These are phyloP conservation scores for Cladosporium oxysporum DNA, from an alignment of 2,329 filamentous ascomycete species.

Conservation along the genomic window DNA sequence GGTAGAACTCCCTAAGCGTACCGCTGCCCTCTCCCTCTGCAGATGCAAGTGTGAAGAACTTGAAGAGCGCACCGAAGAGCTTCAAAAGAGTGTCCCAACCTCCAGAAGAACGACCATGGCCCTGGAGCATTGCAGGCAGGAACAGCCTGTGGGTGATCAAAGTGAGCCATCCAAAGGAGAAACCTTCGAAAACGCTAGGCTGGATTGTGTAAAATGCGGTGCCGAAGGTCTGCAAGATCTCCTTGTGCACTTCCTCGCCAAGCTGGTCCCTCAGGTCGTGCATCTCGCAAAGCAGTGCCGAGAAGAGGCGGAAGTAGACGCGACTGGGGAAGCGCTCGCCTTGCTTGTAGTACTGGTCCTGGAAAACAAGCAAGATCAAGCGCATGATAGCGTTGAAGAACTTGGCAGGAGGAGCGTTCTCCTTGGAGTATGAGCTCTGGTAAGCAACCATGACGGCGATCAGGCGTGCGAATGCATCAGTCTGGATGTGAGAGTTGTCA, in stretches of 20 bases:
- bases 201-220: conserved; percentile 71
- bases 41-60: conserved; percentile 66
- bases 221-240: conserved; percentile 72
- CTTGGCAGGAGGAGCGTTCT: conserved; percentile 15
- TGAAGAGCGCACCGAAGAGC: conserved; percentile 49
- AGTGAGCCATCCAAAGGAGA: conserved; percentile 80
- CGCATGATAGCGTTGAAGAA: conserved; percentile 21
- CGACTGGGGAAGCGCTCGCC: conserved; percentile 83
- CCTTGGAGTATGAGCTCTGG: conserved; percentile 48
- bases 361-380: conserved; percentile 77
- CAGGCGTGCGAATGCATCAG: conserved; percentile 82
- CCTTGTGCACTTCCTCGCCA: conserved; percentile 41
- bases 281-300: conserved; percentile 77
- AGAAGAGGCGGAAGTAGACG: conserved; percentile 89
- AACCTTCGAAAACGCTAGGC: conserved; percentile 75
- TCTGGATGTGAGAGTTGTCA: conserved; percentile 61
- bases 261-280: conserved; percentile 30
- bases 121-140: conserved; percentile 71
- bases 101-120: conserved; percentile 31
- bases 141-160: conserved; percentile 84
- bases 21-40: conserved; percentile 82
- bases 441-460: conserved; percentile 74
- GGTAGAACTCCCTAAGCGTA: conserved; percentile 79
- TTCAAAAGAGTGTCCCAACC: conserved; percentile 78
- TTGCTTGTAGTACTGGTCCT: conserved; percentile 78